These are phyloP conservation scores for Sabuloglossum arenarium DNA, from an alignment of 495 filamentous ascomycete genomes.

Conservation along the genomic window DNA sequence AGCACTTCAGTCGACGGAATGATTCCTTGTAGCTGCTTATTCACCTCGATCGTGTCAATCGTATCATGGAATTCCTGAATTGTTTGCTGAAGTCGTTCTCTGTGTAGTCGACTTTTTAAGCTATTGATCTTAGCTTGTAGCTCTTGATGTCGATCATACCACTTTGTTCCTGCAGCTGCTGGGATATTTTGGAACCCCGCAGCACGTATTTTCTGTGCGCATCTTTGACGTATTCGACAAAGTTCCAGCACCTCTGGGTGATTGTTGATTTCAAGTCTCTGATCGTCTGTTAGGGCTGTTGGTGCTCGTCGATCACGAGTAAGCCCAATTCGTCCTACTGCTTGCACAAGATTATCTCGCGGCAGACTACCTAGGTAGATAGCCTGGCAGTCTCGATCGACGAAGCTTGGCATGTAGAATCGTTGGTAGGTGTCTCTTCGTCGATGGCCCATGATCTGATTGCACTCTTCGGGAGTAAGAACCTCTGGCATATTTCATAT, in stretches of 20 bases:
- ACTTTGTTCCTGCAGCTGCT: conserved; percentile 6
- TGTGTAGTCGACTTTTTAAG: neutral
- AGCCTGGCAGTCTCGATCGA: conserved; percentile 4
- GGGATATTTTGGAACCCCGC: conserved; percentile 1
- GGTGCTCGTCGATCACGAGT: conserved; percentile 5
- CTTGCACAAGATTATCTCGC: conserved; percentile 6
- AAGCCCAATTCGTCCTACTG: conserved; percentile 8
- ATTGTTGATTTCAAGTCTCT: conserved; percentile 5
- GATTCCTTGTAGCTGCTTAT: conserved; percentile 7
- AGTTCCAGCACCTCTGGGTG: neutral
- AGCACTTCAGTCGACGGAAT: conserved; percentile 6
- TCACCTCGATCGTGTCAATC: conserved; percentile 7
- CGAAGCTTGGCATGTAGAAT: conserved; percentile 8
- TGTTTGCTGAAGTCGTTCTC: neutral
- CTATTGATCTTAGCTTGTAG: conserved; percentile 4
- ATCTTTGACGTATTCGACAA: neutral
- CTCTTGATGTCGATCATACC: conserved; percentile 5
- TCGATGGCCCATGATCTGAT: conserved; percentile 7
- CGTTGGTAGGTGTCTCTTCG: conserved; percentile 3
- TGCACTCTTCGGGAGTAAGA: conserved; percentile 2
- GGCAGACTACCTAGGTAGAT: conserved; percentile 8
- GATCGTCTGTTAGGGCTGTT: conserved; percentile 2
- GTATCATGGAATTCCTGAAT: conserved; percentile 9
- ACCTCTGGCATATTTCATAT: conserved; percentile 4
- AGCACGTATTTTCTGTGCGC: conserved; percentile 2